A percentile compares a stretch with the other conserved stretches of the same genome.
Conservation (phyloP, 2,329 filamentous ascomycete species). For the Xylariaceae sp. region DNA sequence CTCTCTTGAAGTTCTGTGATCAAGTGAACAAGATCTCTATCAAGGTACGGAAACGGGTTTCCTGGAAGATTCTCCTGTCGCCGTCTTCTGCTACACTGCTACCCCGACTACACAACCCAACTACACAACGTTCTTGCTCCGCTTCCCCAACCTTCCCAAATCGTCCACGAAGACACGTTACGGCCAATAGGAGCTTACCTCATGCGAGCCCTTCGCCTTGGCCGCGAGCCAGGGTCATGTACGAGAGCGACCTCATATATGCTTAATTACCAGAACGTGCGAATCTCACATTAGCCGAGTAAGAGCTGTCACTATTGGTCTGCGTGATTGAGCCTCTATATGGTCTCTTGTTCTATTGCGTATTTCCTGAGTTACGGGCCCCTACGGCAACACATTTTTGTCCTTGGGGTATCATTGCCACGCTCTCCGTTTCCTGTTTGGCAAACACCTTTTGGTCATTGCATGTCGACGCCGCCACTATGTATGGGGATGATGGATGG, state of each 20-base stretch:
- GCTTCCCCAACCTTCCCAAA: conserved; percentile 20
- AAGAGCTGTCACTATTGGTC: neutral
- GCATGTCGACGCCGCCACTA: too few relatives aligned
- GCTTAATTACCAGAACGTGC: conserved; percentile 20
- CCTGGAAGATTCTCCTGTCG: too few relatives aligned
- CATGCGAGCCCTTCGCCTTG: neutral
- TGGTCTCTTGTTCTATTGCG: conserved; percentile 1
- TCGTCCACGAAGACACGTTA: conserved; percentile 6
- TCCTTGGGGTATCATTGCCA: too few relatives aligned
- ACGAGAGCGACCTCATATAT: conserved; percentile 13
- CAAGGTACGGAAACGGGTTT: neutral
- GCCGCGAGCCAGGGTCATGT: neutral
- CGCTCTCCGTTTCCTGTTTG: too few relatives aligned
- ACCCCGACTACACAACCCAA: neutral
- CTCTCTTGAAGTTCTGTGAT: too few relatives aligned
- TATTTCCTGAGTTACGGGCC: too few relatives aligned
- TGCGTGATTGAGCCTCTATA: conserved; percentile 5
- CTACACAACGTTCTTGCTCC: conserved; percentile 8
- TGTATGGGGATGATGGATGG: too few relatives aligned
- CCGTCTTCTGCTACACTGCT: too few relatives aligned
- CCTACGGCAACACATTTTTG: too few relatives aligned
- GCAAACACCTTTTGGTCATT: too few relatives aligned
- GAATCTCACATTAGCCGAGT: conserved; percentile 24
- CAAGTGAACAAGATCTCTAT: too few relatives aligned
- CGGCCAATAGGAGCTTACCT: conserved; percentile 13